These are phyloP conservation scores for Tillandsia fasciculata DNA, from an alignment of 176 grass and related monocot species.

Conservation along the genomic window DNA sequence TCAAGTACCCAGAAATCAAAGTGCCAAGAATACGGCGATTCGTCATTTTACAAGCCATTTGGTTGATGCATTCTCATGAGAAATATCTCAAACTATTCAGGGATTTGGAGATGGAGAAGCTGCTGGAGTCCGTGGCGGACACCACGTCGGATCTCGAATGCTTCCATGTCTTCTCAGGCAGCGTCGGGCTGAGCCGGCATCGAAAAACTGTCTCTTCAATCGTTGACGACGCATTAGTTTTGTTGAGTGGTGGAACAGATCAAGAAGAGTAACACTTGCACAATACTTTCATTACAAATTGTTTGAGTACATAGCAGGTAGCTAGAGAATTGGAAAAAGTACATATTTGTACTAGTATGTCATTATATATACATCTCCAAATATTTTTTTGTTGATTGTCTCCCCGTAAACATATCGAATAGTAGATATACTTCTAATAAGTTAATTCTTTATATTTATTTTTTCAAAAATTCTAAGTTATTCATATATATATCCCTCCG, in stretches of 20 bases:
- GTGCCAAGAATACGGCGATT: slow-evolving; percentile 46
- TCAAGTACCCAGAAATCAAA: slow-evolving; percentile 16
- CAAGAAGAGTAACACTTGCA: background rate
- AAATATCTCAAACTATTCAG: slow-evolving; percentile 18
- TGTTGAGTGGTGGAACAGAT: slow-evolving; percentile 6
- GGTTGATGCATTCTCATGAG: slow-evolving; percentile 19
- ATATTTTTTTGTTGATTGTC: too few species aligned
- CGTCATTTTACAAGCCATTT: slow-evolving; percentile 23
- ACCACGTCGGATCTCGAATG: slow-evolving; percentile 35
- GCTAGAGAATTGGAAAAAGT: too few species aligned
- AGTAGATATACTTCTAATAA: too few species aligned
- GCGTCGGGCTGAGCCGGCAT: slow-evolving; percentile 26
- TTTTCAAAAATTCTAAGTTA: too few species aligned
- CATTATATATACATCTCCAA: too few species aligned
- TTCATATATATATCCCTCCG: too few species aligned
- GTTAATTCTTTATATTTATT: too few species aligned
- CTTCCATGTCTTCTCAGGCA: slow-evolving; percentile 34
- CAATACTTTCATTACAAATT: too few species aligned
- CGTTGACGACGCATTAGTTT: slow-evolving; percentile 18
- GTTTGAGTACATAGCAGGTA: too few species aligned
- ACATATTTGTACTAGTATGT: too few species aligned
- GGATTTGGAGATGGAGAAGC: slow-evolving; percentile 24
- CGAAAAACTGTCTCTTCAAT: slow-evolving; percentile 9
- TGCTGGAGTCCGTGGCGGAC: slow-evolving; percentile 25
- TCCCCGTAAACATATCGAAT: too few species aligned